Percentiles rank a stretch among this genome's conserved stretches.
Evolutionary conservation across 805 yeast genomes (phyloP).

Genomic region (Kazachstania taianensis): DNA sequence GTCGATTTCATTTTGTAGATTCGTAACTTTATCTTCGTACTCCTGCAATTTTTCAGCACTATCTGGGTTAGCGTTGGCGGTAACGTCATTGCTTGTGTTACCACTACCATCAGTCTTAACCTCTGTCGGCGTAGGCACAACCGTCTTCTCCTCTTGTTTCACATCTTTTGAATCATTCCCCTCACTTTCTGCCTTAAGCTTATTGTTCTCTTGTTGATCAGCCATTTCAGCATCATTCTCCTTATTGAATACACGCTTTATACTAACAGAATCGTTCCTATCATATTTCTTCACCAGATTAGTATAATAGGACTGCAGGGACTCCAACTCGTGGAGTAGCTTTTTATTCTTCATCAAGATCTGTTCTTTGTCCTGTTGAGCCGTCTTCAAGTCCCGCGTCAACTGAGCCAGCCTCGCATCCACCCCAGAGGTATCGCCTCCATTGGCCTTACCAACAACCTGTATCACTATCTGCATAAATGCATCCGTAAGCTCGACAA

Average conservation of each 20-base stretch:
- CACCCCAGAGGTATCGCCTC: constrained; percentile 6
- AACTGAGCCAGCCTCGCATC: constrained; percentile 9
- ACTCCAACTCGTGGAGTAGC: constrained; percentile 17
- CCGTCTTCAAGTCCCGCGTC: constrained; percentile 11
- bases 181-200: not conserved
- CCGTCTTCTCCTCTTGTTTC: constrained; percentile 1
- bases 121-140: not conserved
- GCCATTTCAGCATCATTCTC: constrained; percentile 6
- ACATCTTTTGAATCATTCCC: not conserved
- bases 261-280: constrained; percentile 25
- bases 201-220: not conserved
- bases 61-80: not conserved
- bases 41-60: constrained; percentile 2
- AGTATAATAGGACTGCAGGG: constrained; percentile 21
- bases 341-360: constrained; percentile 16
- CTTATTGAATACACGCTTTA: constrained; percentile 24
- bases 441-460: constrained; percentile 8
- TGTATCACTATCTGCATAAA: constrained; percentile 18
- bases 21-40: constrained; percentile 16
- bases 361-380: constrained; percentile 13
- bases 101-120: not conserved
- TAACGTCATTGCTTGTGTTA: not conserved
- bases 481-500: constrained; percentile 15
- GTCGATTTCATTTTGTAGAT: constrained; percentile 19
- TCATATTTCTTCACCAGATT: constrained; percentile 22